These are phyloP conservation scores for Mycena venus DNA, from an alignment of 768 basidiomycete species.

Conservation along the genomic window DNA sequence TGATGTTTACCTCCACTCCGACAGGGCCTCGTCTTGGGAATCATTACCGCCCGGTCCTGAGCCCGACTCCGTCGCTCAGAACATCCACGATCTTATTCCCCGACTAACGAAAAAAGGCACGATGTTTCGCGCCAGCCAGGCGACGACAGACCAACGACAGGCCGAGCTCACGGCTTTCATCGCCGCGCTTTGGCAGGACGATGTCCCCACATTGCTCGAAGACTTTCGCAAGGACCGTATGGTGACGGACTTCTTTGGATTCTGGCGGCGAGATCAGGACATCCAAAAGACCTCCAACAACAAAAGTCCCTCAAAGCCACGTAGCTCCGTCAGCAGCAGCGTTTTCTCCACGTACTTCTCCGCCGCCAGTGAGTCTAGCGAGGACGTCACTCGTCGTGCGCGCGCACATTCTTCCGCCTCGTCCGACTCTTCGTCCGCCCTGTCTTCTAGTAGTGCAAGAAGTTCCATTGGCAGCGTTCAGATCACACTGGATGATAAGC, in stretches of 20 bases:
- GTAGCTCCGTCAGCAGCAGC: slow-evolving; percentile 65
- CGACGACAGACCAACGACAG: slow-evolving; percentile 73
- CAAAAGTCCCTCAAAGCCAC: slow-evolving; percentile 36
- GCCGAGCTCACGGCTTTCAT: slow-evolving; percentile 72
- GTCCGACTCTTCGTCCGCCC: slow-evolving; percentile 57
- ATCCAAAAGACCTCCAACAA: slow-evolving; percentile 50
- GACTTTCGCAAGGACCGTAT: slow-evolving; percentile 72
- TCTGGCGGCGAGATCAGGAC: slow-evolving; percentile 82
- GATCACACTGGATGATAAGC: slow-evolving; percentile 53
- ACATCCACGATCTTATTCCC: slow-evolving; percentile 77
- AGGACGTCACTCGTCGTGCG: slow-evolving; percentile 39
- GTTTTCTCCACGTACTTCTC: slow-evolving; percentile 74
- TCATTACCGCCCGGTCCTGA: slow-evolving; percentile 89
- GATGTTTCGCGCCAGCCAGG: slow-evolving; percentile 78
- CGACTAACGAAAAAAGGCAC: slow-evolving; percentile 78
- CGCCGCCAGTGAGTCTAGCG: slow-evolving; percentile 46
- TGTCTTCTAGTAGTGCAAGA: slow-evolving; percentile 37
- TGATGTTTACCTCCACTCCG: slow-evolving; percentile 71
- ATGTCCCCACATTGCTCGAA: slow-evolving; percentile 73
- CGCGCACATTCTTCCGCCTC: slow-evolving; percentile 57
- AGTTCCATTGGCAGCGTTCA: slow-evolving; percentile 37
- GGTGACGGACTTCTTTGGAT: slow-evolving; percentile 83
- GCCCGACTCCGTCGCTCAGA: slow-evolving; percentile 77
- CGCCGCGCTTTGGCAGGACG: slow-evolving; percentile 67
- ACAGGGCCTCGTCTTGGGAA: slow-evolving; percentile 86